Evolutionary conservation across 371 early-diverging fungal genomes (phyloP).

Genomic region (Mortierella sp.): DNA sequence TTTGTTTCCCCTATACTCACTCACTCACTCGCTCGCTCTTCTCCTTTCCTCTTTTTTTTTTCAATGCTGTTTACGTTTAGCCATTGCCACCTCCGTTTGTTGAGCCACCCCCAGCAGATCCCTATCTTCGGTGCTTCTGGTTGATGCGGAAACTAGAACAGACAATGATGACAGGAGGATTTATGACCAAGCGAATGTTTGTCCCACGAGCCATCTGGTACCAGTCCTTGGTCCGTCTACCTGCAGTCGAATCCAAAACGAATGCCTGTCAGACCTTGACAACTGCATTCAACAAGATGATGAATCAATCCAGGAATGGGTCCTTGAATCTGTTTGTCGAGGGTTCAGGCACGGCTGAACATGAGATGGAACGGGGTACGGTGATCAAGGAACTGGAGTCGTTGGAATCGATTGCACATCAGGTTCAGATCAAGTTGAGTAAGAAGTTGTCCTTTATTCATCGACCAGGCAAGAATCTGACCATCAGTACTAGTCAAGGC

Average conservation of each 20-base stretch:
- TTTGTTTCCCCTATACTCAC: no score
- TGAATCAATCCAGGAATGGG: constrained; percentile 10
- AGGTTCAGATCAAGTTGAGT: constrained; percentile 46
- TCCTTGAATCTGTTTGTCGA: constrained; percentile 34
- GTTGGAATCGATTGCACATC: constrained; percentile 39
- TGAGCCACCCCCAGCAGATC: constrained; percentile 50
- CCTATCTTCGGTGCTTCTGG: constrained; percentile 56
- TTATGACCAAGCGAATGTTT: constrained; percentile 53
- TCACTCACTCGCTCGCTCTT: not conserved
- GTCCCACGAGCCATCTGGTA: constrained; percentile 56
- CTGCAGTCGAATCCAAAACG: constrained; percentile 48
- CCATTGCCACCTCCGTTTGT: constrained; percentile 40
- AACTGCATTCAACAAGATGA: constrained; percentile 18
- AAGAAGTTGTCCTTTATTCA: constrained; percentile 53
- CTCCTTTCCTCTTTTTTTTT: not conserved
- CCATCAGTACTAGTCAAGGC: constrained; percentile 31
- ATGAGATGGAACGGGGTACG: constrained; percentile 22
- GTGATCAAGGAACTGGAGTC: constrained; percentile 47
- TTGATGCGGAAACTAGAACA: constrained; percentile 55
- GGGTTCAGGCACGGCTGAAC: constrained; percentile 32
- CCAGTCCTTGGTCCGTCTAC: constrained; percentile 41
- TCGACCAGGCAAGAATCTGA: constrained; percentile 45
- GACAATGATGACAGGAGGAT: constrained; percentile 56
- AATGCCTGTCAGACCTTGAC: constrained; percentile 40
- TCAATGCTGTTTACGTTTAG: no score